These are phyloP conservation scores for Basidiobolus meristosporus DNA, from an alignment of 371 early-diverging fungal species.

Conservation along the genomic window DNA sequence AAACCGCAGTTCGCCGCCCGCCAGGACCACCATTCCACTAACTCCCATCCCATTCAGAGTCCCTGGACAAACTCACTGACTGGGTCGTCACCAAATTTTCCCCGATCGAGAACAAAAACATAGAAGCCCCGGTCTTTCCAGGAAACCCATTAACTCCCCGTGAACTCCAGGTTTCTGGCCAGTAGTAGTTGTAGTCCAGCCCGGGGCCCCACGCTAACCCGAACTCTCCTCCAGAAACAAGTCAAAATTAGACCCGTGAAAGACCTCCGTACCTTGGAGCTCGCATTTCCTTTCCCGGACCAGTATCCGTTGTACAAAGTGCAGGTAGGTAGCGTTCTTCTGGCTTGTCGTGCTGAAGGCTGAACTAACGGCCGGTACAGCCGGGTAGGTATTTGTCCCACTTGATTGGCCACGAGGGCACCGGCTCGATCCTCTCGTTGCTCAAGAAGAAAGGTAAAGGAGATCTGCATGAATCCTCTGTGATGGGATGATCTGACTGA, in stretches of 20 bases:
- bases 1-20: not conserved
- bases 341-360: constrained; percentile 4
- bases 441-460: constrained; percentile 60
- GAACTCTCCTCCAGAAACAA: constrained; percentile 19
- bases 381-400: constrained; percentile 54
- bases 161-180: too few species aligned
- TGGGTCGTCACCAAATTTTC: constrained; percentile 75
- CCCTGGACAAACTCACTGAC: constrained; percentile 58
- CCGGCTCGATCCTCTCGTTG: constrained; percentile 68
- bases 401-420: constrained; percentile 66
- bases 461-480: too few species aligned
- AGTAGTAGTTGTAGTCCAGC: not conserved
- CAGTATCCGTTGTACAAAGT: constrained; percentile 26
- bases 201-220: not conserved
- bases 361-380: constrained; percentile 10
- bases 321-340: constrained; percentile 20
- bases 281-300: constrained; percentile 81
- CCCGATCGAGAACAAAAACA: constrained; percentile 42
- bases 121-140: constrained; percentile 41
- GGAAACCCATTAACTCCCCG: constrained; percentile 46
- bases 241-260: constrained; percentile 68
- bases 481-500: not conserved
- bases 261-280: constrained; percentile 47
- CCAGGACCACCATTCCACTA: not conserved
- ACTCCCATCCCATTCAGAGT: constrained; percentile 20